Conservation (phyloP, 1,139 yeast genomes). For the Tardiomyces depauwii region DNA sequence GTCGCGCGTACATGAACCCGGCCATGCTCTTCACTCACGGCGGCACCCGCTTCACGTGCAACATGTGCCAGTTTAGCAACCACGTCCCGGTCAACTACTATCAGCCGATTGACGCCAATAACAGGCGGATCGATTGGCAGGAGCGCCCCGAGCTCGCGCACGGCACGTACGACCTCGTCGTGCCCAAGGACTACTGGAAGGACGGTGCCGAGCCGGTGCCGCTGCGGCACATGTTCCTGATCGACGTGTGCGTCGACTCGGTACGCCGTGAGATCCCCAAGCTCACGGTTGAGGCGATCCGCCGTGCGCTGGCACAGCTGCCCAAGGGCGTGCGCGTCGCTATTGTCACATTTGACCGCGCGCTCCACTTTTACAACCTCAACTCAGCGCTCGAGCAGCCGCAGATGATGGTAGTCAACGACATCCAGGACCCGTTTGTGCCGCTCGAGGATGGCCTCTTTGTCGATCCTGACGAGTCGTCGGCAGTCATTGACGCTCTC, state of each 20-base stretch:
- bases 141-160: slow-evolving; percentile 64
- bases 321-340: slow-evolving; percentile 45
- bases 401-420: slow-evolving; percentile 58
- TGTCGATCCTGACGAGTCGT: slow-evolving; percentile 63
- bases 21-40: slow-evolving; percentile 56
- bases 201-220: slow-evolving; percentile 34
- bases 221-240: slow-evolving; percentile 62
- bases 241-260: slow-evolving; percentile 63
- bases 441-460: slow-evolving; percentile 75
- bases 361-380: slow-evolving; percentile 65
- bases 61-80: slow-evolving; percentile 76
- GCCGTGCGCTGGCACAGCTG: slow-evolving; percentile 36
- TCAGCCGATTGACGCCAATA: slow-evolving; percentile 52
- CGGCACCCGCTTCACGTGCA: slow-evolving; percentile 64
- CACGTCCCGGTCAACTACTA: slow-evolving; percentile 56
- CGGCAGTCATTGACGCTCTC: slow-evolving; percentile 53
- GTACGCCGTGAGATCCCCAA: slow-evolving; percentile 52
- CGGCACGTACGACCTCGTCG: slow-evolving; percentile 81
- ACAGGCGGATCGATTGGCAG: slow-evolving; percentile 49
- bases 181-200: slow-evolving; percentile 61
- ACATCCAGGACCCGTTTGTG: slow-evolving; percentile 68
- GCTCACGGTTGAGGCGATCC: slow-evolving; percentile 62
- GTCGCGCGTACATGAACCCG: slow-evolving; percentile 85
- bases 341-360: slow-evolving; percentile 66
- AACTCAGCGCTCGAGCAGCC: slow-evolving; percentile 44